A percentile compares a stretch with the other conserved stretches of the same genome.
phyloP scores from a whole-genome alignment of 805 yeast species.

The Metschnikowia amazonensis region DNA sequence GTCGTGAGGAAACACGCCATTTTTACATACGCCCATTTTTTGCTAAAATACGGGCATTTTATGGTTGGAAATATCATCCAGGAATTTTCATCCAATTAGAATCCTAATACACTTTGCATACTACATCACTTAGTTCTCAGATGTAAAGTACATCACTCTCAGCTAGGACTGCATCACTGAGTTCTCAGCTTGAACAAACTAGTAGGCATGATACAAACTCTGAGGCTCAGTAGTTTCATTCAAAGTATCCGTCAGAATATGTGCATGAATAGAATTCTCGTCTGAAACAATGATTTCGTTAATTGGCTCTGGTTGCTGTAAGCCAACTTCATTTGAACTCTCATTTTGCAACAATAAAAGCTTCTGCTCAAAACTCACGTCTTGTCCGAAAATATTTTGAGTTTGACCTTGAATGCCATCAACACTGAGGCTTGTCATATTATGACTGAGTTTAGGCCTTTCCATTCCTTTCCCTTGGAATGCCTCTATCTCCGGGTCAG shows the following conservation, averaged over 20 bases:
- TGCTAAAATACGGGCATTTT: too few relatives aligned
- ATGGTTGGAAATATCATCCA: neutral
- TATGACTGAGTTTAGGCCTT: neutral
- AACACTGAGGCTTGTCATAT: neutral
- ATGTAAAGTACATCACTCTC: too few relatives aligned
- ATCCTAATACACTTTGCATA: too few relatives aligned
- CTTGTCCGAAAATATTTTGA: conserved; percentile 19
- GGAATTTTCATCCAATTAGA: neutral
- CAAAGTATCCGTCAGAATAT: conserved; percentile 26
- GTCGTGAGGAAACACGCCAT: neutral
- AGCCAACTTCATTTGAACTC: conserved; percentile 19
- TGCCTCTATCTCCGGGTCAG: conserved; percentile 1
- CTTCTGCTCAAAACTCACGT: conserved; percentile 23
- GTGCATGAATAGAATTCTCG: conserved; percentile 5
- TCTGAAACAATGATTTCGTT: neutral
- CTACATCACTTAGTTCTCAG: too few relatives aligned
- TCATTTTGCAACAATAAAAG: conserved; percentile 26
- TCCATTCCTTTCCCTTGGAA: neutral
- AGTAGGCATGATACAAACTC: conserved; percentile 24
- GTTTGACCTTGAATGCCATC: conserved; percentile 9
- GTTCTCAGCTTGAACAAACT: neutral
- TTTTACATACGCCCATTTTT: neutral
- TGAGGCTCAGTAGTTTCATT: conserved; percentile 19
- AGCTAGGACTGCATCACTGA: too few relatives aligned
- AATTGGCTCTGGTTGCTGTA: neutral